These are phyloP conservation scores for Mycena crocata DNA, from an alignment of 768 basidiomycete species.

Conservation along the genomic window DNA sequence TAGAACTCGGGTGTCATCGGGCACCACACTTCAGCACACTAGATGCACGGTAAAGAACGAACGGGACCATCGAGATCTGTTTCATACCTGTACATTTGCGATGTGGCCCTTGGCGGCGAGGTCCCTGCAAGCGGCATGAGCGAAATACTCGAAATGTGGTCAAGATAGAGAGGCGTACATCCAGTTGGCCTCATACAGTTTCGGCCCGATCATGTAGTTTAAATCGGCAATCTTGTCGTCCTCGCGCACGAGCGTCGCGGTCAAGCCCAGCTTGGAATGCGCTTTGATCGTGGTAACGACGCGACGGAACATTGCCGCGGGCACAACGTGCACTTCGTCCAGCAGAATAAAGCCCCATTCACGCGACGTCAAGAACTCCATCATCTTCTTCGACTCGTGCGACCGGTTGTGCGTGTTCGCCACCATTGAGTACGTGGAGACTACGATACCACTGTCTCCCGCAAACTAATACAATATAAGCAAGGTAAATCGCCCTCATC, in stretches of 20 bases:
- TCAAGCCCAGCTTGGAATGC: conserved; percentile 97
- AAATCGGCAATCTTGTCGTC: conserved; percentile 99
- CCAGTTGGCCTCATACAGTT: conserved; percentile 99
- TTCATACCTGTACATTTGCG: conserved; percentile 94
- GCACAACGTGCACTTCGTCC: conserved; percentile 99
- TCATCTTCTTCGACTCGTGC: conserved; percentile 99
- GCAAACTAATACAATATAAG: conserved; percentile 72
- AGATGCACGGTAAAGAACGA: conserved; percentile 19
- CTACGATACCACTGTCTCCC: conserved; percentile 96
- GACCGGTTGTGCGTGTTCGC: conserved; percentile 98
- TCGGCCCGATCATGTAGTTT: conserved; percentile 99
- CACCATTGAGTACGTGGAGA: conserved; percentile 99
- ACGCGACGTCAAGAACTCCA: conserved; percentile 98
- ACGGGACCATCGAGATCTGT: conserved; percentile 3
- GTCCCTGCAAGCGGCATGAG: conserved; percentile 62
- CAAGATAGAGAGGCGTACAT: conserved; percentile 64
- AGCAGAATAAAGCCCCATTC: conserved; percentile 99
- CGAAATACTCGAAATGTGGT: conserved; percentile 16
- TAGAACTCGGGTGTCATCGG: conserved; percentile 99
- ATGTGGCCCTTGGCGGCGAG: conserved; percentile 99
- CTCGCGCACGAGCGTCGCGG: conserved; percentile 97
- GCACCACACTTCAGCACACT: conserved; percentile 99
- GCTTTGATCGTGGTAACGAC: conserved; percentile 99
- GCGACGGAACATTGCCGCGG: conserved; percentile 97
- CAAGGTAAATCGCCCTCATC: conserved; percentile 4